Evolutionary conservation across 805 yeast genomes (phyloP).

Genomic region (Sungouiella blattae): DNA sequence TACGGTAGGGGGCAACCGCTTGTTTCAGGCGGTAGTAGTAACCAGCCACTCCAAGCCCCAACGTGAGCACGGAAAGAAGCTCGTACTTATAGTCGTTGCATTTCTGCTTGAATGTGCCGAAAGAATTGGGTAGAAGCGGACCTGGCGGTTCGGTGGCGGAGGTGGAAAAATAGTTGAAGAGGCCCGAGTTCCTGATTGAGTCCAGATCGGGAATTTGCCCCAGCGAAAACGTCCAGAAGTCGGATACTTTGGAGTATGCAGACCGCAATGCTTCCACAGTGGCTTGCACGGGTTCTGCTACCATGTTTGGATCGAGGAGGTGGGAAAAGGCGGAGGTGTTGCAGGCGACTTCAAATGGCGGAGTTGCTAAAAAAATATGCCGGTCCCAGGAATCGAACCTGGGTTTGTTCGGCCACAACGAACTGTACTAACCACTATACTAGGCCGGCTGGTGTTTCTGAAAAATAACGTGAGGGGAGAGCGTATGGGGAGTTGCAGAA

Average conservation of each 20-base stretch:
- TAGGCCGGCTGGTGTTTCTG: slow-evolving; percentile 38
- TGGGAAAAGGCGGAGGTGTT: neutral
- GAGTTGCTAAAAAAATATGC: slow-evolving; percentile 26
- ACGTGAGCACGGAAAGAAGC: slow-evolving; percentile 3
- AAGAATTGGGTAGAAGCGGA: neutral
- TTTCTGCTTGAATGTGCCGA: neutral
- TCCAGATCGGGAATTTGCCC: slow-evolving; percentile 20
- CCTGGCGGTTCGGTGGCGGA: neutral
- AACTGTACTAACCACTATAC: slow-evolving; percentile 49
- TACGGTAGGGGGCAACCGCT: neutral
- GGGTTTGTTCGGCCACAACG: slow-evolving; percentile 51
- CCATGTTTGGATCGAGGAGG: slow-evolving; percentile 22
- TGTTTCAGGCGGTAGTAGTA: slow-evolving; percentile 3
- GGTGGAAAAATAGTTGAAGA: neutral
- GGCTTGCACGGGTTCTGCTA: slow-evolving; percentile 44
- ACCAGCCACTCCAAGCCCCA: slow-evolving; percentile 11
- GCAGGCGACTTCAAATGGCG: neutral
- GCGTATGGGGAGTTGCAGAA: no score
- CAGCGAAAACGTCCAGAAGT: slow-evolving; percentile 21
- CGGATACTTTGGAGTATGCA: slow-evolving; percentile 19
- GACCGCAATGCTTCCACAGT: slow-evolving; percentile 27
- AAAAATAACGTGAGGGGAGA: no score
- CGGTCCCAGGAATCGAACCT: slow-evolving; percentile 52
- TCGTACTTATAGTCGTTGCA: slow-evolving; percentile 4
- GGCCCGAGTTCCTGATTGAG: slow-evolving; percentile 4